These are phyloP conservation scores for Inonotus obliquus DNA, from an alignment of 1,284 basidiomycete genomes.

Conservation along the genomic window DNA sequence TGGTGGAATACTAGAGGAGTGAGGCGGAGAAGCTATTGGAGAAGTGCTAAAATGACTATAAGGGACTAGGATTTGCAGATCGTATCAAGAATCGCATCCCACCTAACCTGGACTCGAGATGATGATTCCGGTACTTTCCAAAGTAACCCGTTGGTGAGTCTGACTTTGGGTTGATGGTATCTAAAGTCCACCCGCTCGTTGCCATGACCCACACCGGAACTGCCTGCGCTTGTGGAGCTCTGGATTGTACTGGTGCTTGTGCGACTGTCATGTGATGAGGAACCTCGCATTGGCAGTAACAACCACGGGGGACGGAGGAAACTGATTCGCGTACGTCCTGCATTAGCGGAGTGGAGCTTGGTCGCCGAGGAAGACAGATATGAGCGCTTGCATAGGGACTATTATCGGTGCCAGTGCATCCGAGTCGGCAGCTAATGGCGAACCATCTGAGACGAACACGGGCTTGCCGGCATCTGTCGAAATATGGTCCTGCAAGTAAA, in stretches of 20 bases:
- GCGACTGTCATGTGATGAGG: neutral
- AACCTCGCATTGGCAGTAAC: neutral
- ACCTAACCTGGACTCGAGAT: neutral
- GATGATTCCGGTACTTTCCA: neutral
- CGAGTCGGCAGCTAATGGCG: slow-evolving; percentile 10
- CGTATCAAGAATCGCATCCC: too few species aligned
- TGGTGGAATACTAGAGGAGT: neutral
- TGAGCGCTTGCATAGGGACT: slow-evolving; percentile 91
- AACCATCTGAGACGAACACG: slow-evolving; percentile 55
- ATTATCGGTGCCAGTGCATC: slow-evolving; percentile 76
- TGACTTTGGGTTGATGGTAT: neutral
- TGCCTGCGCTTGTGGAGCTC: neutral
- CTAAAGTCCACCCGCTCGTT: neutral
- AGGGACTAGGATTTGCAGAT: neutral
- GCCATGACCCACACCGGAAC: neutral
- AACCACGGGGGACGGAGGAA: slow-evolving; percentile 47
- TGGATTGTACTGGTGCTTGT: neutral
- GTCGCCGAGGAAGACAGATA: slow-evolving; percentile 87
- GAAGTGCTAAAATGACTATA: neutral
- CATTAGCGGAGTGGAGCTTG: slow-evolving; percentile 74
- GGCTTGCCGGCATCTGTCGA: slow-evolving; percentile 94
- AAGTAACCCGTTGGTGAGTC: neutral
- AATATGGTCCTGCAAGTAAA: slow-evolving; percentile 76
- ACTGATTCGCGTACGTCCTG: slow-evolving; percentile 72
- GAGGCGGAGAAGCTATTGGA: neutral